Base-by-base conservation (phyloP, 495 filamentous ascomycete genomes). In the Xylaria grammica region DNA sequence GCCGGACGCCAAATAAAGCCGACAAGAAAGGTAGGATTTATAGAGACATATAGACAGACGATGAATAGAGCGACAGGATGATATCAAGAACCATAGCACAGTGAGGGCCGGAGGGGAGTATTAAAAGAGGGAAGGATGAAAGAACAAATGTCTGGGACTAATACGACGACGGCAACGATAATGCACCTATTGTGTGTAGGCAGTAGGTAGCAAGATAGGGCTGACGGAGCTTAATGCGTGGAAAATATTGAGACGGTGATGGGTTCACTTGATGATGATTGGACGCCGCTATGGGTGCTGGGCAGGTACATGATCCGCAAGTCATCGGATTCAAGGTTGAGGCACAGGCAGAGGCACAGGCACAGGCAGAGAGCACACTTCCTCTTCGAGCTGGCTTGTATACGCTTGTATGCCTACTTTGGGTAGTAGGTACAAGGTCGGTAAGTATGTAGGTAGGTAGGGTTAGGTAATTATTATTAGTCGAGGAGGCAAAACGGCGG, bases 291-390 rank as follows among this genome's bases (percentile, higher is more conserved):
- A 36, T 36, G 30, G 19, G 7, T 17, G 19, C 13, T 3, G 48
- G 56, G 56, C 56, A 59, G 44, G 56, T 40, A 46, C 56, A 48
- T 59, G 29, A 40, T 48, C n/a, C 56, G 42, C 29, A 24, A 36
- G 32, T 45, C 44, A 27, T 48, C 42, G 42, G 56, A 27, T 48
- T 59, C 56, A 22, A 4, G 19, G 40, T 46, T 44, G 19, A n/a
- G n/a, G 42, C 40, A 1, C 46, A 22, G 55, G 45, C 17, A 34
- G 38, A 57, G 34, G 15, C 7, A 52, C 27, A 42, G 11, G 3
- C 8, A 17, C 17, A 30, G 54, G 26, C 54, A 58, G 7, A 55
- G 20, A 26, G 13, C 32, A 26, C 26, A 19, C 52, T 42, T 55
- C 40, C 40, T 42, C 52, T n/a, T 55, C 52, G 52, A 49, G 19